phyloP scores from a whole-genome alignment of 192 early-diverging fungal genomes.

The Borealophlyctis nickersoniae region DNA sequence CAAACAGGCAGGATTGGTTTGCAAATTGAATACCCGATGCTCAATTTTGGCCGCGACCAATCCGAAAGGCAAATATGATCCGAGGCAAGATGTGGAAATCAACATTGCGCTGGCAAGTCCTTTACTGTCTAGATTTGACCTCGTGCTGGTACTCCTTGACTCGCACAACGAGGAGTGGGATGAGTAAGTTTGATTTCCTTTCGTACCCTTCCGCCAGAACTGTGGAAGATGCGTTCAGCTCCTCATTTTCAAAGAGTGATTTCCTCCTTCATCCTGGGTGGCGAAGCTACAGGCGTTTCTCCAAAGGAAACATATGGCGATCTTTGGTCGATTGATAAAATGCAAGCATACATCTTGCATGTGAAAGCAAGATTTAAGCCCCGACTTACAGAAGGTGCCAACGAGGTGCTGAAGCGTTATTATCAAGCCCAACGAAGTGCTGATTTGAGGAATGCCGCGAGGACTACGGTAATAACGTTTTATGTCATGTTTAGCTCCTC shows the following conservation, averaged over 20 bases:
- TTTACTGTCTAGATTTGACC: conserved; percentile 71
- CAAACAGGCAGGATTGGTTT: conserved; percentile 77
- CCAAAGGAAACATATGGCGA: background rate
- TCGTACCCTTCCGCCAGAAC: background rate
- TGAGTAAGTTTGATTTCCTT: conserved; percentile 33
- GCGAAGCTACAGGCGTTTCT: conserved; percentile 2
- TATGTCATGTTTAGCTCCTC: too few relatives aligned
- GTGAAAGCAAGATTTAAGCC: conserved; percentile 58
- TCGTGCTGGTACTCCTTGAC: conserved; percentile 70
- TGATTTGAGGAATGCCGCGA: conserved; percentile 61
- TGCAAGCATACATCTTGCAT: conserved; percentile 68
- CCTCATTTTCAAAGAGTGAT: conserved; percentile 36
- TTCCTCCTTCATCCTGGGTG: conserved; percentile 42
- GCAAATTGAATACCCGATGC: conserved; percentile 73
- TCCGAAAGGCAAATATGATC: conserved; percentile 72
- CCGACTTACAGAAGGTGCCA: conserved; percentile 53
- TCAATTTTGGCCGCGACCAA: conserved; percentile 79
- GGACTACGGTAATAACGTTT: conserved; percentile 76
- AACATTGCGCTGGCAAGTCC: conserved; percentile 67
- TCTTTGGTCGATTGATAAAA: conserved; percentile 56
- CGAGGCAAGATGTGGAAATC: conserved; percentile 52
- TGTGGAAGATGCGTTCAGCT: conserved; percentile 20
- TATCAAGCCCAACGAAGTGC: conserved; percentile 69
- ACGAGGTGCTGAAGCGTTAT: conserved; percentile 62
- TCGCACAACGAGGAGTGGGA: conserved; percentile 66